Base-by-base conservation (phyloP, 805 yeast species). In the Debaryomyces castellii region DNA sequence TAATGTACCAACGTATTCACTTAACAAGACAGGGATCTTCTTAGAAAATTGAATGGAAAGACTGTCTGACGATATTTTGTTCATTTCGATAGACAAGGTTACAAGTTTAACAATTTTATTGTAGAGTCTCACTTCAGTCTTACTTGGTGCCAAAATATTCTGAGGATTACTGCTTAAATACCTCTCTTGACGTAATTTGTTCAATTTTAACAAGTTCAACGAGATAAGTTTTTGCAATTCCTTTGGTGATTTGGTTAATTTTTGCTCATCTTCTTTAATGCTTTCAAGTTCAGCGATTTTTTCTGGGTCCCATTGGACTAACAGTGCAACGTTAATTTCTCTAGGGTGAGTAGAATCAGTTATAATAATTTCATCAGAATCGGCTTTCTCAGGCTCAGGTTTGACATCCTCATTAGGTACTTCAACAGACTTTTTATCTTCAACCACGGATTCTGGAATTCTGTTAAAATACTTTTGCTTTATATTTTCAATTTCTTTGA, bases 1-100 rank as follows among this genome's bases (percentile, higher is more conserved):
- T 57, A 91, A 73, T 1, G 85, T 76, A 39, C 97, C 97, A 30
- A 78, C 68, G 58, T 88, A 90, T 52, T 84, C 88, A 20, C 83
- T 78, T 59, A 82, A 82, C 46, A 87, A 73, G 0, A 87, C 83
- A 0, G 96, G 96, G 39, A 91, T 61, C 20, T 64, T 65, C 34
- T 68, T 63, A 37, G 73, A 67, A 42, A 70, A 58, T 20, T 58
- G 53, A 22, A 63, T 45, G n/a, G 66, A 50, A 35, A 71, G 54
- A 16, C 49, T 51, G 18, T 52, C 54, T 14, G 65, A 64, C 4
- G 50, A 44, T 2, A 66, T 47, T n/a, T 63, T 57, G 39, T 64
- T 52, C 28, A 63, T 53, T 22, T 60, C 56, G 46, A 76, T 51
- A 48, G 76, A 51, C 40, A 73, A 35, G 46, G 68, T 43, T 53